Conservation (phyloP, 108 stramenopile species). For the Stephanodiscus triporus region DNA sequence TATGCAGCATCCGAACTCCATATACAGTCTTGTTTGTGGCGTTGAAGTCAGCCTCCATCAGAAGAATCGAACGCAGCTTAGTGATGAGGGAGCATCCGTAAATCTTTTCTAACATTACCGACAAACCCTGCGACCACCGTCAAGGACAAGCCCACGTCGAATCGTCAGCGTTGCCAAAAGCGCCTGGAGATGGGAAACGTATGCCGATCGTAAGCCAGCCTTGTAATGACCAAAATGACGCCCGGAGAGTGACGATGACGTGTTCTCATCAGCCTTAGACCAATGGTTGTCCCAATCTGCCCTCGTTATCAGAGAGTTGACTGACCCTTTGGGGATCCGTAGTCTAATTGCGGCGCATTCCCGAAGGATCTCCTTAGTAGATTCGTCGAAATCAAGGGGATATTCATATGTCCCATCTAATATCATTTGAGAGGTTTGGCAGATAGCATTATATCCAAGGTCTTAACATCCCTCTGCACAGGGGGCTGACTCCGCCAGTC, state of each 20-base stretch:
- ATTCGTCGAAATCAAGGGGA: not conserved
- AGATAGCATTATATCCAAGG: too few species aligned
- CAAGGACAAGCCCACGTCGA: not conserved
- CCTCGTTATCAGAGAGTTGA: not conserved
- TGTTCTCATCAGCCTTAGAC: not conserved
- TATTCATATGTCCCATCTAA: too few species aligned
- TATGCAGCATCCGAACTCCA: too few species aligned
- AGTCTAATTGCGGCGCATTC: too few species aligned
- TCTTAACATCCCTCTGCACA: too few species aligned
- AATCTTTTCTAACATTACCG: too few species aligned
- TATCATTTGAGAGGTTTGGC: too few species aligned
- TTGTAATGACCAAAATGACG: not conserved
- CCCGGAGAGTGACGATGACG: not conserved
- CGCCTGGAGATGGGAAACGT: too few species aligned
- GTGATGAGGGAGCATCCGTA: not conserved
- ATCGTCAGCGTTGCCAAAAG: not conserved
- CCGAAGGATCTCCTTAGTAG: not conserved
- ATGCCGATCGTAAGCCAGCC: too few species aligned
- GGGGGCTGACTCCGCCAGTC: too few species aligned
- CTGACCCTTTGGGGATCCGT: not conserved
- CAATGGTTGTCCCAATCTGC: not conserved
- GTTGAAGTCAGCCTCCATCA: too few species aligned
- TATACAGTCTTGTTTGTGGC: too few species aligned
- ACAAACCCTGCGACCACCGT: not conserved
- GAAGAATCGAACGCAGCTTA: not conserved